Percentiles rank a stretch among this genome's conserved stretches.
Conservation (phyloP, 1,284 basidiomycete genomes). For the Coniferiporia sulphurascens region DNA sequence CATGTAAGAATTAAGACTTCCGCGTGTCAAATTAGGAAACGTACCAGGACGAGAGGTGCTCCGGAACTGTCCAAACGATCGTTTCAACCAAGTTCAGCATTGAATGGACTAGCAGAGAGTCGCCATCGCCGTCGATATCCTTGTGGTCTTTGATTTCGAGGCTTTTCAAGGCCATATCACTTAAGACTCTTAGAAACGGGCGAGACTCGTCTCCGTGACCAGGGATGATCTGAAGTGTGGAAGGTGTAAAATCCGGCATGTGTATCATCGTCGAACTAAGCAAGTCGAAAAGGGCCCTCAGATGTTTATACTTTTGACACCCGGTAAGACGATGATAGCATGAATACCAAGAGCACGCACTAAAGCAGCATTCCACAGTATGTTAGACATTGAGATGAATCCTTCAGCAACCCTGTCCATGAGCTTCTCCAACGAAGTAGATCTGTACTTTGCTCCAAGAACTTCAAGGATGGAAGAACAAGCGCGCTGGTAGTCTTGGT, state of each 20-base stretch:
- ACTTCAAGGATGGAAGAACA: conserved; percentile 20
- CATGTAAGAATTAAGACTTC: background rate
- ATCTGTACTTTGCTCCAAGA: conserved; percentile 11
- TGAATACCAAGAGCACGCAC: conserved; percentile 10
- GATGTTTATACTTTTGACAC: conserved; percentile 35
- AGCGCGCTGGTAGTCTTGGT: conserved; percentile 27
- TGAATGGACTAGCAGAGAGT: conserved; percentile 34
- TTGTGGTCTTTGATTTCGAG: conserved; percentile 29
- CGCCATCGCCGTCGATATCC: conserved; percentile 20
- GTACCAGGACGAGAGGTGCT: conserved; percentile 41
- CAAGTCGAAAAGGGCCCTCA: conserved; percentile 51
- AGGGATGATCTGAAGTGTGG: conserved; percentile 30
- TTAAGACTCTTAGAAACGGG: conserved; percentile 28
- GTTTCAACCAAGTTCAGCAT: conserved; percentile 47
- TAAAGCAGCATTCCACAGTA: conserved; percentile 11
- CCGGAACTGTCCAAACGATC: conserved; percentile 44
- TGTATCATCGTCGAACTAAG: conserved; percentile 41
- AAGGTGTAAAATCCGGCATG: conserved; percentile 43
- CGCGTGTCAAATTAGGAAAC: conserved; percentile 19
- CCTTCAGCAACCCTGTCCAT: conserved; percentile 11
- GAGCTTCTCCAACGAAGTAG: conserved; percentile 5
- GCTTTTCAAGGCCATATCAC: conserved; percentile 37
- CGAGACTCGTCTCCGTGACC: background rate
- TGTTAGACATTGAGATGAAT: conserved; percentile 14
- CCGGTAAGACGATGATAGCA: background rate